Evolutionary conservation across 768 basidiomycete species (phyloP).

Genomic region (Gloeopeniophorella convolvens): DNA sequence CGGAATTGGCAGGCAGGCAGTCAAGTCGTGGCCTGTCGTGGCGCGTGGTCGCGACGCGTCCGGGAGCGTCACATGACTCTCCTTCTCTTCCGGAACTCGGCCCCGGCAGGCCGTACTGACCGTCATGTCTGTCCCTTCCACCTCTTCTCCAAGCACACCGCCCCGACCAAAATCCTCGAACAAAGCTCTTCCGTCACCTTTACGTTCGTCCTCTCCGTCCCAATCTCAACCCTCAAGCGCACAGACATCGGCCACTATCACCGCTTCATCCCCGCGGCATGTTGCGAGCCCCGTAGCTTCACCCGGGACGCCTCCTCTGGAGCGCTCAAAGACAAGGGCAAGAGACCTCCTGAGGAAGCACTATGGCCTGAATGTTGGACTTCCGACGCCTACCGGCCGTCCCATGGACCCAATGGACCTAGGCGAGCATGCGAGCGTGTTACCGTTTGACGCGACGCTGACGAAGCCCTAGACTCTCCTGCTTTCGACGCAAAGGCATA

Average conservation of each 20-base stretch:
- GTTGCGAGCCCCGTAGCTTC: background rate
- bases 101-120: no score
- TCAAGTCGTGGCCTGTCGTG: background rate
- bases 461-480: slow-evolving; percentile 52
- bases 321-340: slow-evolving; percentile 38
- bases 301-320: slow-evolving; percentile 9
- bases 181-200: slow-evolving; percentile 12
- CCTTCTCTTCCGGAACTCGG: no score
- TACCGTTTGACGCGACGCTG: background rate
- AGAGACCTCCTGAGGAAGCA: slow-evolving; percentile 78
- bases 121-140: slow-evolving; percentile 10
- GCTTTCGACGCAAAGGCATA: slow-evolving; percentile 80
- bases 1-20: background rate
- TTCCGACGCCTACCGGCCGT: slow-evolving; percentile 53
- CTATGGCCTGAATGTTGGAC: slow-evolving; percentile 77
- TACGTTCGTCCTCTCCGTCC: slow-evolving; percentile 12
- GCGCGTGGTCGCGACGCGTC: slow-evolving; percentile 11
- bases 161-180: slow-evolving; percentile 12
- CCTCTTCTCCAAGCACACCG: slow-evolving; percentile 8
- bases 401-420: slow-evolving; percentile 76
- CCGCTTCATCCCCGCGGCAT: background rate
- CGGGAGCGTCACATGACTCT: background rate
- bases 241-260: background rate
- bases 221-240: slow-evolving; percentile 1
- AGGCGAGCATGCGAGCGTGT: slow-evolving; percentile 36